Conservation (phyloP, 495 filamentous ascomycete genomes). For the Trichoderma parareesei region DNA sequence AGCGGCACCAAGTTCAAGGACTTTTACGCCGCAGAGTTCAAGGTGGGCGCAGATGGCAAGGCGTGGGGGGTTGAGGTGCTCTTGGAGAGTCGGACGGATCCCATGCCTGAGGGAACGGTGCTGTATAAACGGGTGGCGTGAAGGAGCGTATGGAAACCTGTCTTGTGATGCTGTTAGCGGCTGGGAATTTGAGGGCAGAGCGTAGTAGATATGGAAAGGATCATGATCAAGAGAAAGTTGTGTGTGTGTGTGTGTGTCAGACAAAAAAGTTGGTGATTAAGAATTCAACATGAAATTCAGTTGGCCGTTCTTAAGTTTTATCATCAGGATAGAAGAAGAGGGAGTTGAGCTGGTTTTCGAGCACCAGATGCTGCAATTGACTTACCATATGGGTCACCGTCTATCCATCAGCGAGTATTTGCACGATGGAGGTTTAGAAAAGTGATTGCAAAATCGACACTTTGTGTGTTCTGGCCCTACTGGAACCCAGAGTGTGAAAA, state of each 20-base stretch:
- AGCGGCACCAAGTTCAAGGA: slow-evolving; percentile 17
- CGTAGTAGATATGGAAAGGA: neutral
- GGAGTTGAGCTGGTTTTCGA: neutral
- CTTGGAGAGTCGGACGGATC: slow-evolving; percentile 24
- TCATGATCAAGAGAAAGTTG: neutral
- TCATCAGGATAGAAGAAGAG: slow-evolving; percentile 33
- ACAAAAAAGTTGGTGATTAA: slow-evolving; percentile 13
- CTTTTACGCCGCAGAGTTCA: slow-evolving; percentile 29
- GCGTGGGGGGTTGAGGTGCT: slow-evolving; percentile 25
- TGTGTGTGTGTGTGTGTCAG: slow-evolving; percentile 10
- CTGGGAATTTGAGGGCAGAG: neutral
- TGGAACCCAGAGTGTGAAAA: neutral
- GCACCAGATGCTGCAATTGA: neutral
- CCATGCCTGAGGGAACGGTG: slow-evolving; percentile 22
- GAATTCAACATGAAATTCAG: slow-evolving; percentile 47
- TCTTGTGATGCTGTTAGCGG: neutral
- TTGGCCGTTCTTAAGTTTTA: slow-evolving; percentile 51
- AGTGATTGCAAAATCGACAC: neutral
- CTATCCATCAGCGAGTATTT: neutral
- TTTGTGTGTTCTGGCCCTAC: neutral
- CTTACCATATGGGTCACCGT: neutral
- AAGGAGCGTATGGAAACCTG: neutral
- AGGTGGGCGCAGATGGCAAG: slow-evolving; percentile 27
- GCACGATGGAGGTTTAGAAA: too few relatives aligned
- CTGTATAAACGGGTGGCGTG: slow-evolving; percentile 20